Evolutionary conservation across 1,284 basidiomycete species (phyloP), one percentile per base, ranked within the genome.

Genomic region (Austropuccinia psidii): DNA sequence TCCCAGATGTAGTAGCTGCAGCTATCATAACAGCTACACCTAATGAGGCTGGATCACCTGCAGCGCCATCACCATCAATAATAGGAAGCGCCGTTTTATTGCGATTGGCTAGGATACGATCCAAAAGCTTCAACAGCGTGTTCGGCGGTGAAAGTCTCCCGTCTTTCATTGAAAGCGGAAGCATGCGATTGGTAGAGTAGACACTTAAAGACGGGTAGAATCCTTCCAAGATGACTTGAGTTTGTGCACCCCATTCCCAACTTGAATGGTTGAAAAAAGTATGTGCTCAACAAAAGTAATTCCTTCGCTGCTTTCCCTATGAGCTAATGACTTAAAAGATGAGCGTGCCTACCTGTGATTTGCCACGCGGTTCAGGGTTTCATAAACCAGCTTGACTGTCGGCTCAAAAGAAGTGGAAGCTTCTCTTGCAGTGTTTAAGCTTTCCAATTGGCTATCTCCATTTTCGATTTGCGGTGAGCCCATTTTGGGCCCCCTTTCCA

Each of bases 21-120:
- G 90, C 89, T 4, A 95, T 80, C 55, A 93, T 81, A 24, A 93
- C 86, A 0, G 88, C 85, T n/a, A 90, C 84, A 0, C 91, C 92
- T 60, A 93, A 85, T 75, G 87, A 88, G 0, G 90, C 87, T 0
- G 93, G 92, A 81, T 96, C 93, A 1, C 85, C 89, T 0, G 88
- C 89, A 0, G 90, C 87, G 17, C 86, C 87, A 75, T 84, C 84
- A 0, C 47, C 69, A 24, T 73, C 69, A 54, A 41, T 50, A 21
- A 73, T 49, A n/a, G 69, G 55, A 17, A 41, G n/a, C 11, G 60
- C 49, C 29, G 27, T 33, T 15, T 19, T 43, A 19, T 5, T 35
- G n/a, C 58, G 43, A 43, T 55, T 62, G 6, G 31, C 35, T 21
- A 73, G 45, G 13, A 73, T 62, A n/a, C 58, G 47, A 29, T 73